Evolutionary conservation across 2,329 filamentous ascomycete genomes (phyloP).

Genomic region (Cercospora canescens): DNA sequence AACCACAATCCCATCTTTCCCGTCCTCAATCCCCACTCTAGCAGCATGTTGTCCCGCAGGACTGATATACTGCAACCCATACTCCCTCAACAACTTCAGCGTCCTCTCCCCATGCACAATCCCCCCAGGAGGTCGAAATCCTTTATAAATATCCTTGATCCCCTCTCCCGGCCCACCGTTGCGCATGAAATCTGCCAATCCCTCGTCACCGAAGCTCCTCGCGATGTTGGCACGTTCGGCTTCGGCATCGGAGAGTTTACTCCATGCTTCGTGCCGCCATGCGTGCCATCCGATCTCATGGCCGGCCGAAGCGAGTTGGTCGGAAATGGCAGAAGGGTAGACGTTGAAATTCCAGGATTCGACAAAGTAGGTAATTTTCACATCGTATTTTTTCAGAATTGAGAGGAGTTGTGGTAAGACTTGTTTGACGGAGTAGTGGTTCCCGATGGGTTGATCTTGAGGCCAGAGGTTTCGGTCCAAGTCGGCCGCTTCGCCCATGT

Average conservation of each 20-base stretch:
- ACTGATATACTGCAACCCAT: constrained; percentile 35
- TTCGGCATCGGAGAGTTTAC: constrained; percentile 26
- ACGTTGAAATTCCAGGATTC: constrained; percentile 35
- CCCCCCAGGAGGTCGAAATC: constrained; percentile 37
- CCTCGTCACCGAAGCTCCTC: constrained; percentile 31
- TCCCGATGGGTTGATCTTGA: constrained; percentile 27
- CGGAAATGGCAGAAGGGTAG: constrained; percentile 27
- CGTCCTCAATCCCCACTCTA: constrained; percentile 14
- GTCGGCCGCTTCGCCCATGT: constrained; percentile 39
- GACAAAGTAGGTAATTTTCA: constrained; percentile 36
- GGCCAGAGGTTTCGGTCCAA: constrained; percentile 34
- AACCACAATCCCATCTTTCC: constrained; percentile 25
- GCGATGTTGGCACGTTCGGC: constrained; percentile 31
- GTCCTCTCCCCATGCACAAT: constrained; percentile 34
- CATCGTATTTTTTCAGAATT: constrained; percentile 30
- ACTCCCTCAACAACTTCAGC: constrained; percentile 31
- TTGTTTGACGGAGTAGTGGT: constrained; percentile 33
- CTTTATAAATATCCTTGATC: constrained; percentile 26
- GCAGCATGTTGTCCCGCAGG: constrained; percentile 36
- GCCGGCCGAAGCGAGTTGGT: constrained; percentile 26
- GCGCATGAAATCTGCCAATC: constrained; percentile 15
- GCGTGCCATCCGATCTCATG: constrained; percentile 38
- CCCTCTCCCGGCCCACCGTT: constrained; percentile 14
- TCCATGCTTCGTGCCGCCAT: constrained; percentile 38
- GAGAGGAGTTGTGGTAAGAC: constrained; percentile 32